Evolutionary conservation across 2,329 filamentous ascomycete genomes (phyloP), one percentile per base, ranked within the genome.

Genomic region (Microcera coccophila): DNA sequence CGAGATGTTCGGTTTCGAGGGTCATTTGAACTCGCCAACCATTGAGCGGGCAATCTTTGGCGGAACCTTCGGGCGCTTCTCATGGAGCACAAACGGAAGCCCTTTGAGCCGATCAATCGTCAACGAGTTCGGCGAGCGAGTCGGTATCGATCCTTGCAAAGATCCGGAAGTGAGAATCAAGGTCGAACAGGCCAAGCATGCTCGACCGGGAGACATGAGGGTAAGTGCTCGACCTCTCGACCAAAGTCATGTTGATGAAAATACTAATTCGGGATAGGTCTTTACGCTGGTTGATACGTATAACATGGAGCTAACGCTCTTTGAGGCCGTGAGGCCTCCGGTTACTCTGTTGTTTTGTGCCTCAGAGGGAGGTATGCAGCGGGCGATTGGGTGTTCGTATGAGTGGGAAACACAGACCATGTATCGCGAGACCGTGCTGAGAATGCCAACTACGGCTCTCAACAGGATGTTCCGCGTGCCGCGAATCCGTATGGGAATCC

Each of bases 281-380:
- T 67, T 67, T 26, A 67, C 65, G 2, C 57, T 67, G 12, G 60
- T 67, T 0, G 65, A 67, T 26, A 66, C 63, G 1, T 61, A 59
- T 44, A 62, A 59, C 49, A 62, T 67, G 62, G 45, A 59, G 31
- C 37, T 62, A 24, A 67, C 61, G 4, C 44, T 65, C 3, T 67
- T 67, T 17, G 54, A 65, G 29, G 62, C 64, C 2, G 56, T 52
- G 18, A 40, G 53, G 12, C 56, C 56, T 4, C 56, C 56, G 0
- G 49, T 44, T 3, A 54, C 55, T 14, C 51, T 59, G 38, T 57
- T 59, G 54, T 56, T 59, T 43, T 59, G 56, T 31, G 56, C 56
- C 4, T 48, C 52, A 1, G 56, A 59, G 38, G 56, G 56, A 3
- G 55, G 56, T 14, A 59, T 59, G 56, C 54, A 59, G 45, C 48